Conservation (phyloP, 2,329 filamentous ascomycete genomes). For the Rachicladosporium sp. region DNA sequence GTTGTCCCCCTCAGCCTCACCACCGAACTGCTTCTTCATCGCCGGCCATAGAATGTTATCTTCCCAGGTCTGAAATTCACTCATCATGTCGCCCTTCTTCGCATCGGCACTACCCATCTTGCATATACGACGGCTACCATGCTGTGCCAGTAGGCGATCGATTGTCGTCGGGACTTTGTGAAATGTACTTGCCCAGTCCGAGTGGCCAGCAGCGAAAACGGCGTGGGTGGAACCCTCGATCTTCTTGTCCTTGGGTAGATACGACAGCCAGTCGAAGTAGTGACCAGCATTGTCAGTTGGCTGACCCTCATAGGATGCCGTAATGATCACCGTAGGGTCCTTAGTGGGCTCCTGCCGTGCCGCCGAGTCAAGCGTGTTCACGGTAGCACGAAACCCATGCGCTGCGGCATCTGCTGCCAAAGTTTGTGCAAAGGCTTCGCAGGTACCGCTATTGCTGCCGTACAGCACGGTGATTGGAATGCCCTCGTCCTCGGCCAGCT, state of each 20-base stretch:
- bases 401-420: slow-evolving; percentile 24
- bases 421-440: slow-evolving; percentile 28
- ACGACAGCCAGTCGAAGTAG: slow-evolving; percentile 34
- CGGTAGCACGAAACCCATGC: slow-evolving; percentile 27
- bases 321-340: slow-evolving; percentile 27
- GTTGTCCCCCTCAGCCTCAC: background rate
- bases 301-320: slow-evolving; percentile 31
- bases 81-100: slow-evolving; percentile 26
- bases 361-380: slow-evolving; percentile 23
- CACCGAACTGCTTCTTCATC: background rate
- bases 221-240: slow-evolving; percentile 16
- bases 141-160: slow-evolving; percentile 20
- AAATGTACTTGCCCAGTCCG: slow-evolving; percentile 31
- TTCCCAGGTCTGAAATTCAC: slow-evolving; percentile 28
- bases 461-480: slow-evolving; percentile 51
- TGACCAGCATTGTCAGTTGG: slow-evolving; percentile 32
- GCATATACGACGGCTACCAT: slow-evolving; percentile 20
- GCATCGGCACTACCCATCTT: slow-evolving; percentile 25
- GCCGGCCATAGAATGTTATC: slow-evolving; percentile 4
- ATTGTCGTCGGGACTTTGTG: slow-evolving; percentile 29
- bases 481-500: background rate
- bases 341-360: slow-evolving; percentile 20
- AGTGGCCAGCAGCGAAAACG: slow-evolving; percentile 31
- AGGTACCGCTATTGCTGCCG: slow-evolving; percentile 47
- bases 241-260: slow-evolving; percentile 28